Base-by-base conservation (phyloP, 495 filamentous ascomycete species). In the Delitschia confertaspora region DNA sequence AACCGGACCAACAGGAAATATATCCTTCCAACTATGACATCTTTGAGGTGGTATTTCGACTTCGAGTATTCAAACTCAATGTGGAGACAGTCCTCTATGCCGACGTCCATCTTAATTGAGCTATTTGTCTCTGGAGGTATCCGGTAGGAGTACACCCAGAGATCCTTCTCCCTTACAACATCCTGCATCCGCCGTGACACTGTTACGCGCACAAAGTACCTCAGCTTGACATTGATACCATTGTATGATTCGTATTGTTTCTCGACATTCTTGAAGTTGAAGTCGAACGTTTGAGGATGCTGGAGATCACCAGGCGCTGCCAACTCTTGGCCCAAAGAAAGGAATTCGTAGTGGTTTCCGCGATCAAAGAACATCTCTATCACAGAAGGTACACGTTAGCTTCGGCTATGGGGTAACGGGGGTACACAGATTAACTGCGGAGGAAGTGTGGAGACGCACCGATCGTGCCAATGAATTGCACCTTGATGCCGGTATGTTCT, bases 231-330 rank as follows among this genome's bases (percentile, higher is more conserved):
- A 61, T 99, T 99, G 74, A 99, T 99, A 57, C 91, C 91, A 67
- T 95, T 93, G 73, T 99, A 99, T 46, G 88, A 95, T 65, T 99
- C 91, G 71, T 99, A 99, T 63, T 93, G 88, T 70, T 99, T 99
- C 74, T 99, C 91, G 54, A 99, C 85, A 64, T 96, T 96, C 67
- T 96, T 99, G 76, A 99, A 99, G 69, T 95, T 94, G 77, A 99
- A 99, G 44, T 93, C 85, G 70, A 94, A 95, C 30, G 88, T 93
- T 68, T 96, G 93, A 24, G 91, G 93, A 67, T 99, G 91, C 53
- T 96, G 88, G 40, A 99, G 79, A 65, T 99, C 91, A 57, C 91
- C 93, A 1, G 91, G 91, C 16, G 88, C 87, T 7, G 91, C 91
- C 20, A 99, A 77, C 63, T 99, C 91, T 61, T 95, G 91, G 41